phyloP scores from a whole-genome alignment of 306 rosid species.

The Gastrolobium villosum region DNA sequence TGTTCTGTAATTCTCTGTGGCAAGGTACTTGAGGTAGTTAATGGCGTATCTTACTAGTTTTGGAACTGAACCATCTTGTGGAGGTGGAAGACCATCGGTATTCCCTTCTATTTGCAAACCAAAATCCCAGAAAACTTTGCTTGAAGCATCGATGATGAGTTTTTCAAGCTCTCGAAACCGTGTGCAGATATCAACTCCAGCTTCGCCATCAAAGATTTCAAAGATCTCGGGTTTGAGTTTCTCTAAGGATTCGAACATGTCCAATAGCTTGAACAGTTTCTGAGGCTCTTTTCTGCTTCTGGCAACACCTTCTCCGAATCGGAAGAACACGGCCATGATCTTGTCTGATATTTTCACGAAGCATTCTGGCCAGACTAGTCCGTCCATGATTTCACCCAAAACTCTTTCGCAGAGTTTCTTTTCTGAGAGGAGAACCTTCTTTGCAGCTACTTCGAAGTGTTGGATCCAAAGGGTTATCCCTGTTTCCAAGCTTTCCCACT shows the following conservation, averaged over 20 bases:
- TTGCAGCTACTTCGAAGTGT: constrained; percentile 76
- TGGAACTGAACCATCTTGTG: constrained; percentile 82
- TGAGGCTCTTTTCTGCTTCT: constrained; percentile 91
- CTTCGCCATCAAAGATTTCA: constrained; percentile 67
- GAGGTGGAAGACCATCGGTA: constrained; percentile 74
- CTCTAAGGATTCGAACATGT: constrained; percentile 77
- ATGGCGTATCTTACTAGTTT: constrained; percentile 81
- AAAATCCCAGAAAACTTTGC: constrained; percentile 86
- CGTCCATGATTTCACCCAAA: constrained; percentile 73
- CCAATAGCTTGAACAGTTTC: constrained; percentile 83
- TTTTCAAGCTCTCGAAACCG: constrained; percentile 81
- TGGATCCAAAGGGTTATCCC: constrained; percentile 85
- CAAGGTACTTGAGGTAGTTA: constrained; percentile 81
- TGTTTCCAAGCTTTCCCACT: constrained; percentile 84
- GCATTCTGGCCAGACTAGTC: constrained; percentile 82
- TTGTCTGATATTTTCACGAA: constrained; percentile 87
- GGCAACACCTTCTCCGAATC: constrained; percentile 89
- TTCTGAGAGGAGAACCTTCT: constrained; percentile 73
- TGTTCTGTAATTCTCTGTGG: constrained; percentile 61
- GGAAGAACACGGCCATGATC: constrained; percentile 89
- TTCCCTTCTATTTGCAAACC: constrained; percentile 86
- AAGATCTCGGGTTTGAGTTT: constrained; percentile 65
- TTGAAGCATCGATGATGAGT: constrained; percentile 82
- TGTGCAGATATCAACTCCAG: constrained; percentile 67
- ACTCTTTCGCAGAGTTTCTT: constrained; percentile 71